These are phyloP conservation scores for Mycena albidolilacea DNA, from an alignment of 768 basidiomycete species.

Conservation along the genomic window DNA sequence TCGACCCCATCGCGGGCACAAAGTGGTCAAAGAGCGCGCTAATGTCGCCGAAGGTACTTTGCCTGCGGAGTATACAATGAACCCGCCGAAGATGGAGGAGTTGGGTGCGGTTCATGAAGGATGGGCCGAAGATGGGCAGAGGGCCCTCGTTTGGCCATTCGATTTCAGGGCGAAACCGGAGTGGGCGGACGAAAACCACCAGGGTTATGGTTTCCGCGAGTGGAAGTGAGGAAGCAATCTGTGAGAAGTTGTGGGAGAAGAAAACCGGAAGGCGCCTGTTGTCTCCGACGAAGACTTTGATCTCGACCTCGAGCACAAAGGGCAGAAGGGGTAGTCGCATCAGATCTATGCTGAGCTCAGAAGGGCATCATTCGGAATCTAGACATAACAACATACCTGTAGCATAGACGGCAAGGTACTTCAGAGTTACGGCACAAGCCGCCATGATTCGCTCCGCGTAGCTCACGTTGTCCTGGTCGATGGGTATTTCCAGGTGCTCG, in stretches of 20 bases:
- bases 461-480: background rate
- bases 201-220: constrained; percentile 5
- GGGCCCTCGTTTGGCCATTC: constrained; percentile 2
- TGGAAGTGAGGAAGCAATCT: constrained; percentile 14
- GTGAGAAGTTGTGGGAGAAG: constrained; percentile 3
- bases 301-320: constrained; percentile 1
- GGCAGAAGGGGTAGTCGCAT: constrained; percentile 19
- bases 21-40: background rate
- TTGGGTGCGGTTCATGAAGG: constrained; percentile 17
- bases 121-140: background rate
- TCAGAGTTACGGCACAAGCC: constrained; percentile 13
- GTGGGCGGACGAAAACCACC: constrained; percentile 7
- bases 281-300: constrained; percentile 17
- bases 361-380: too few relatives aligned
- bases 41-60: background rate
- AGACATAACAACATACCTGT: constrained; percentile 1
- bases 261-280: background rate
- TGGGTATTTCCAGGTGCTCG: constrained; percentile 10
- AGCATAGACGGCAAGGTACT: constrained; percentile 5
- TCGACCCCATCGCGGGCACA: constrained; percentile 7
- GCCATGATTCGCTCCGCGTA: constrained; percentile 12
- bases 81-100: constrained; percentile 14
- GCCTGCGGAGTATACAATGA: background rate
- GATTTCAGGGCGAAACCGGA: background rate
- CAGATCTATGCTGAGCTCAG: background rate